Base-by-base conservation (phyloP, 2,329 filamentous ascomycete genomes). In the Tolypocladium inflatum region DNA sequence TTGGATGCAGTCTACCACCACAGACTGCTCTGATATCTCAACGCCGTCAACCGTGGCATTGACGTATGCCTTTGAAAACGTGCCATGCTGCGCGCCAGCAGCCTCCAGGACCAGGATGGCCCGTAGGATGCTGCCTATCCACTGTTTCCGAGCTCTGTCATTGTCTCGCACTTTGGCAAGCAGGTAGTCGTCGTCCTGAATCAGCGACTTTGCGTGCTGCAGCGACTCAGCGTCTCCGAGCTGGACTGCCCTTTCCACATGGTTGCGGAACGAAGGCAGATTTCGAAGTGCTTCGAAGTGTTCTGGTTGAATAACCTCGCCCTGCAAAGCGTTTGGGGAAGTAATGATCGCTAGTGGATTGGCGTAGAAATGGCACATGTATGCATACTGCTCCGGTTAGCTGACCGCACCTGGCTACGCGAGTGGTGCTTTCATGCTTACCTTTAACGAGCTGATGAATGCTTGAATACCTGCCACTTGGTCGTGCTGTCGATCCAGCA, bases 321-420 rank as follows among this genome's bases (percentile, higher is more conserved):
- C 57, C 17, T 68, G 62, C 19, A 30, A 26, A 3, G 65, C 63
- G 42, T 60, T 63, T 30, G 61, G 60, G 2, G 74, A 73, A 11
- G 85, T 71, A 39, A 93, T 78, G 4, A 90, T 70, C 60, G 85
- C 90, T 4, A 91, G 75, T 1, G 87, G 83, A 64, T 91, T 93
- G 43, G 87, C 88, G 64, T 90, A 93, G 67, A 90, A 93, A 68
- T 91, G 88, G 58, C 87, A 90, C 89, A 95, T 92, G 67, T 91
- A 91, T 1, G 87, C 84, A 72, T 93, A 94, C 82, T 90, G 69
- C 21, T 61, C 23, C 5, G 10, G 56, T 60, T 51, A 56, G 52
- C 54, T 23, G 51, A n/a, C 26, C 21, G 45, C 59, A 15, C 19
- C 19, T 30, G 21, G 15, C 5, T 11, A 26, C 19, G 35, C 42